Evolutionary conservation across 306 rosid genomes (phyloP).

Genomic region (Inga leiocalycina): DNA sequence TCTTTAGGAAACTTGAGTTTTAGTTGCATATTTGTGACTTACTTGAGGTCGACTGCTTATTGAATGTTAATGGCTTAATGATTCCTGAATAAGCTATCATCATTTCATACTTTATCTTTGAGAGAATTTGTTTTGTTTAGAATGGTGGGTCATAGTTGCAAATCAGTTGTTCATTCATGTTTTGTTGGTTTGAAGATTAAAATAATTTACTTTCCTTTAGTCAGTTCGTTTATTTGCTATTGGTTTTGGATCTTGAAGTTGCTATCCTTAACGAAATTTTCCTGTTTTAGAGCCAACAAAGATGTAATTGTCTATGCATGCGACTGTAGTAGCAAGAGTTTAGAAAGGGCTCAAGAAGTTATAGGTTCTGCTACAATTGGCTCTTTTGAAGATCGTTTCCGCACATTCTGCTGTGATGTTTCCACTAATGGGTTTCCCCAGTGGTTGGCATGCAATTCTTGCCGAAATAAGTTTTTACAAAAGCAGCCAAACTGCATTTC

Average conservation of each 20-base stretch:
- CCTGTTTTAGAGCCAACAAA: slow-evolving; percentile 66
- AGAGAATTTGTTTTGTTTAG: slow-evolving; percentile 14
- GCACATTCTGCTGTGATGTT: slow-evolving; percentile 74
- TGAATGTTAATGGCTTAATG: background rate
- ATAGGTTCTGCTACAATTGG: slow-evolving; percentile 39
- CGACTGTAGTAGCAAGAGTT: slow-evolving; percentile 77
- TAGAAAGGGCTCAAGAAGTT: slow-evolving; percentile 68
- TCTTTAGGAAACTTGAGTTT: background rate
- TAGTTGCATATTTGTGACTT: background rate
- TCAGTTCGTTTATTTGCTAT: slow-evolving; percentile 3
- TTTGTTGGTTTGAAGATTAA: slow-evolving; percentile 21
- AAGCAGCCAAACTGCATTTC: slow-evolving; percentile 33
- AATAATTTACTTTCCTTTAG: slow-evolving; percentile 4
- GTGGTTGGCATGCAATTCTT: slow-evolving; percentile 73
- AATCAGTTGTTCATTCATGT: background rate
- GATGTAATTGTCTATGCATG: slow-evolving; percentile 73
- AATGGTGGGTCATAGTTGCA: background rate
- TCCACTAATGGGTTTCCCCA: slow-evolving; percentile 60
- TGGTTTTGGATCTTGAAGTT: slow-evolving; percentile 10
- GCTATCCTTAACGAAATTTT: slow-evolving; percentile 30
- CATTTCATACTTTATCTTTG: slow-evolving; percentile 9
- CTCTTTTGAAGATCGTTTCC: slow-evolving; percentile 51
- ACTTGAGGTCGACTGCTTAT: background rate
- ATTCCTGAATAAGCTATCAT: background rate
- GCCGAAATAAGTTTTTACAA: slow-evolving; percentile 41